Evolutionary conservation across 495 filamentous ascomycete genomes (phyloP).

Genomic region (Penicillium steckii): DNA sequence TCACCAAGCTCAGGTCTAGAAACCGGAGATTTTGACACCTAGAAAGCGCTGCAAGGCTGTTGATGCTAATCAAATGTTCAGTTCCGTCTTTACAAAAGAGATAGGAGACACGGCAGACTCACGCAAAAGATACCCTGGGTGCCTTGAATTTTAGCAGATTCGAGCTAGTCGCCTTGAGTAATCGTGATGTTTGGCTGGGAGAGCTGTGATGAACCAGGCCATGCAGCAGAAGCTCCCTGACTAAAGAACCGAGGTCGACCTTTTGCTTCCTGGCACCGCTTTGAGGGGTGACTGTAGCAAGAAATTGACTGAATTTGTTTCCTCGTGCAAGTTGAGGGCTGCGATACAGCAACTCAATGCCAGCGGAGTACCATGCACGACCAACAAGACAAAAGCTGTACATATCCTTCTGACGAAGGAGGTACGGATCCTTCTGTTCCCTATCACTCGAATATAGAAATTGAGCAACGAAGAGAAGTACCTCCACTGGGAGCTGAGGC

Average conservation of each 20-base stretch:
- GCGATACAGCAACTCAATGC: constrained; percentile 56
- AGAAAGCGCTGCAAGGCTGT: constrained; percentile 60
- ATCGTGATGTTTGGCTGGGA: constrained; percentile 61
- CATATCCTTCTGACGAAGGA: constrained; percentile 36
- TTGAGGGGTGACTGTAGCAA: constrained; percentile 61
- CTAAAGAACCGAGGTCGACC: constrained; percentile 52
- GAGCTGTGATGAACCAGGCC: constrained; percentile 63
- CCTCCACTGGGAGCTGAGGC: constrained; percentile 46
- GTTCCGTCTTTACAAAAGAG: not conserved
- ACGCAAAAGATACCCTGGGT: constrained; percentile 59
- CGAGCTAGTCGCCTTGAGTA: constrained; percentile 58
- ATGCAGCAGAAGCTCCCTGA: constrained; percentile 58
- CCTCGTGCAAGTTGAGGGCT: constrained; percentile 47
- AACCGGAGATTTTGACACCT: constrained; percentile 56
- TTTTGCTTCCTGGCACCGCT: constrained; percentile 49
- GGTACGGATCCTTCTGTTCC: not conserved
- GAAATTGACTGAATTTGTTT: constrained; percentile 57
- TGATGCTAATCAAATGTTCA: constrained; percentile 36
- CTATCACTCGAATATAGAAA: constrained; percentile 10
- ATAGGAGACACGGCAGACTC: too few species aligned
- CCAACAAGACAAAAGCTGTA: constrained; percentile 57
- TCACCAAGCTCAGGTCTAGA: constrained; percentile 61
- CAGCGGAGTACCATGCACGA: constrained; percentile 62
- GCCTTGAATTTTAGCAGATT: constrained; percentile 62
- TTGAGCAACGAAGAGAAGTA: constrained; percentile 48